These are phyloP conservation scores for Stephanocyclus meneghinianus DNA, from an alignment of 352 stramenopile species.

Conservation along the genomic window DNA sequence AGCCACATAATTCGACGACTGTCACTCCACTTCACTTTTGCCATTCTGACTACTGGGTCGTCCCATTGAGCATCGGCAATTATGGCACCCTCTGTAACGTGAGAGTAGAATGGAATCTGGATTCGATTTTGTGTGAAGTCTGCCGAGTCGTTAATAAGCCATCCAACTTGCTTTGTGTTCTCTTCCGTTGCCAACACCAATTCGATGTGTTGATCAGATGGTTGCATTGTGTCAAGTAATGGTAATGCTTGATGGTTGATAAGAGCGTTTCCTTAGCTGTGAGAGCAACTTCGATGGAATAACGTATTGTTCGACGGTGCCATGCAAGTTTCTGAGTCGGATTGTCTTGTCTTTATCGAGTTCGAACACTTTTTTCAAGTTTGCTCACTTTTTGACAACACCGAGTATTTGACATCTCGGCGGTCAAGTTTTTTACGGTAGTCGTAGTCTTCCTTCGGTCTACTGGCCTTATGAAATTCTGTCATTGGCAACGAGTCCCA, in stretches of 20 bases:
- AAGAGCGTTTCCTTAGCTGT: neutral
- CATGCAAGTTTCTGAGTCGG: no score
- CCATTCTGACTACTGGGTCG: constrained; percentile 31
- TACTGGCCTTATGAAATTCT: no score
- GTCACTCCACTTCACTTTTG: constrained; percentile 33
- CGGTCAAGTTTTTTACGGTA: no score
- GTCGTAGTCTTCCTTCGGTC: no score
- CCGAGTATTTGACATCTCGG: no score
- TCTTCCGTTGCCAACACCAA: constrained; percentile 35
- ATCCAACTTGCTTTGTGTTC: constrained; percentile 40
- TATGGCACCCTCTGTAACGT: constrained; percentile 31
- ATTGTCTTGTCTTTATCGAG: no score
- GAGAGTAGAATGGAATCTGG: constrained; percentile 40
- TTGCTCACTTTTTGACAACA: no score
- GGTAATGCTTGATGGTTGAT: neutral
- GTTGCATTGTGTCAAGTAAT: neutral
- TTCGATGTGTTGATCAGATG: constrained; percentile 19
- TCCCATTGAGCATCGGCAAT: constrained; percentile 39
- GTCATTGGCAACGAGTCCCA: no score
- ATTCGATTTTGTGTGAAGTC: constrained; percentile 4
- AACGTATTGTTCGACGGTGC: no score
- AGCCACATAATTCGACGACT: constrained; percentile 30
- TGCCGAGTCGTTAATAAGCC: constrained; percentile 26
- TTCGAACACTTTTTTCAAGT: no score
- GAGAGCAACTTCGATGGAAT: no score